These are phyloP conservation scores for Phytophthora chlamydospora DNA, from an alignment of 352 stramenopile species.

Conservation along the genomic window DNA sequence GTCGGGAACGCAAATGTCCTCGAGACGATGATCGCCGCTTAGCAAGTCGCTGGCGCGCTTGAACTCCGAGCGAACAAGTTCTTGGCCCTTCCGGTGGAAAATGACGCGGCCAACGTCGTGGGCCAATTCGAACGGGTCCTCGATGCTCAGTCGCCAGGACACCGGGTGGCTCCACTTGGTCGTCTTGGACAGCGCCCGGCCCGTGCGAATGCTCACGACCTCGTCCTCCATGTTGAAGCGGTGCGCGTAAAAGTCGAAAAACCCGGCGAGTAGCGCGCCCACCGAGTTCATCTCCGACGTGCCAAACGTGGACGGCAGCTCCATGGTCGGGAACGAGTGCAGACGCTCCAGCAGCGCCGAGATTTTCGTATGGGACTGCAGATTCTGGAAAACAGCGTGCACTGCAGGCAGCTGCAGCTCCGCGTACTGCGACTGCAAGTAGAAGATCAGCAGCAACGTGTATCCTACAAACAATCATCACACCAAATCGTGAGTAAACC, in stretches of 20 bases:
- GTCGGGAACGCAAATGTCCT: slow-evolving; percentile 59
- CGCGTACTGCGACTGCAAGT: slow-evolving; percentile 87
- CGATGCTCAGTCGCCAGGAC: slow-evolving; percentile 84
- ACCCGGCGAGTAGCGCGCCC: slow-evolving; percentile 92
- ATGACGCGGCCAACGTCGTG: slow-evolving; percentile 84
- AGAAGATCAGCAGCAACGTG: slow-evolving; percentile 97
- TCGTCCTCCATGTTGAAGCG: slow-evolving; percentile 95
- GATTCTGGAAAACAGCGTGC: slow-evolving; percentile 50
- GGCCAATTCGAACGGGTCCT: slow-evolving; percentile 86
- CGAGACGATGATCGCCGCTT: slow-evolving; percentile 46
- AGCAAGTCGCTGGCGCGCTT: slow-evolving; percentile 62
- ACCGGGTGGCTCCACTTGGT: slow-evolving; percentile 74
- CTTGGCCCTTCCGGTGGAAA: slow-evolving; percentile 73
- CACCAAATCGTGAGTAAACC: slow-evolving; percentile 7
- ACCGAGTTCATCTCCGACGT: slow-evolving; percentile 84
- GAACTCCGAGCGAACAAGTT: slow-evolving; percentile 68
- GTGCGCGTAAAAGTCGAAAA: slow-evolving; percentile 97
- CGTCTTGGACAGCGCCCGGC: slow-evolving; percentile 61
- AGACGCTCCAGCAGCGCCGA: slow-evolving; percentile 76
- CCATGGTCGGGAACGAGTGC: slow-evolving; percentile 59
- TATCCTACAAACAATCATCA: slow-evolving; percentile 68
- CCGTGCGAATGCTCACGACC: slow-evolving; percentile 93
- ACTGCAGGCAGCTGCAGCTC: slow-evolving; percentile 60
- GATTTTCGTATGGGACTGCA: slow-evolving; percentile 93
- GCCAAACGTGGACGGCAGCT: slow-evolving; percentile 58